These are phyloP conservation scores for Solanum tarapatanum DNA, from an alignment of 257 asterid genomes.

Conservation along the genomic window DNA sequence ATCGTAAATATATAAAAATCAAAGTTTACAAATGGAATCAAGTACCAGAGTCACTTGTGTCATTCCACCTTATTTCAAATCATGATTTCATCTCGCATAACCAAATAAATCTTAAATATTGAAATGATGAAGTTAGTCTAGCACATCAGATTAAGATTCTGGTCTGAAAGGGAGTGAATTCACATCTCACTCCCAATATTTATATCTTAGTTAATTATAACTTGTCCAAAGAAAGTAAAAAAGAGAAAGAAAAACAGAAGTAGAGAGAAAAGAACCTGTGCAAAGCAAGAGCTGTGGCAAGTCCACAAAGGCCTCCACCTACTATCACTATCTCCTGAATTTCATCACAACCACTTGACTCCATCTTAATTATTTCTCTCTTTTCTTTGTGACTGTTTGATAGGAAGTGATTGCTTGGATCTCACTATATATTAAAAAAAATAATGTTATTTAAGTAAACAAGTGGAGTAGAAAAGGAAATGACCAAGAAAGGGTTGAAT, in stretches of 20 bases:
- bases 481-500: no score
- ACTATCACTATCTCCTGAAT: slow-evolving; percentile 17
- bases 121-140: no score
- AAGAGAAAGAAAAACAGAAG: neutral
- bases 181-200: no score
- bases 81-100: no score
- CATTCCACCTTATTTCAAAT: no score
- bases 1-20: no score
- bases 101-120: no score
- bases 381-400: neutral
- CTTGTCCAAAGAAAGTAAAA: neutral
- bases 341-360: slow-evolving; percentile 3
- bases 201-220: no score
- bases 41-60: no score
- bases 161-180: no score
- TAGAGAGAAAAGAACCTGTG: slow-evolving; percentile 6
- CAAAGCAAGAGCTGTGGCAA: slow-evolving; percentile 32
- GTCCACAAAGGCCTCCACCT: slow-evolving; percentile 33
- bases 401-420: neutral
- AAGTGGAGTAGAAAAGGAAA: neutral
- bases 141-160: no score
- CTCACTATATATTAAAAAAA: neutral
- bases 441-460: neutral
- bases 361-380: neutral
- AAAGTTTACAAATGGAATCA: no score